phyloP scores from a whole-genome alignment of 139 green algal species.

The Nannochloris sp. region DNA sequence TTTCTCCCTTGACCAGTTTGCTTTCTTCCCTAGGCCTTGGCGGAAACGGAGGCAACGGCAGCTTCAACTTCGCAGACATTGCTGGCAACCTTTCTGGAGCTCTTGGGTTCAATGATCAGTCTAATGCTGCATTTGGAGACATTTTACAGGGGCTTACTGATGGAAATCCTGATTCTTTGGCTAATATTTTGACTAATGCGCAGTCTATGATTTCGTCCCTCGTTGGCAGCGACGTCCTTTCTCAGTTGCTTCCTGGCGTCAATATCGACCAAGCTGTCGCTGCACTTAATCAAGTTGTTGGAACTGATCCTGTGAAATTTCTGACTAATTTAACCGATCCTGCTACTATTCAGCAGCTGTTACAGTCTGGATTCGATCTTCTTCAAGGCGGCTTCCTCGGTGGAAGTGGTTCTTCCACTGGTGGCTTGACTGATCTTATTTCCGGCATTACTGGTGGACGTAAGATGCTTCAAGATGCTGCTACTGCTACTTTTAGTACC shows the following conservation, averaged over 20 bases:
- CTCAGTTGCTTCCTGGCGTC: background rate
- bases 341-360: background rate
- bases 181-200: background rate
- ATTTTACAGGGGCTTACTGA: background rate
- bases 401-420: too few relatives aligned
- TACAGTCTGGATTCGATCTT: background rate
- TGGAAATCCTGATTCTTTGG: background rate
- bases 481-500: too few relatives aligned
- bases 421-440: too few relatives aligned
- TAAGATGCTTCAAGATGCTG: too few relatives aligned
- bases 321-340: background rate
- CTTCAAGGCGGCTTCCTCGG: background rate
- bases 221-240: background rate
- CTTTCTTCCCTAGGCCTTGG: background rate
- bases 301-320: background rate
- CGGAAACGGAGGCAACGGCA: background rate
- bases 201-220: background rate
- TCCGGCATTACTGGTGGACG: too few relatives aligned
- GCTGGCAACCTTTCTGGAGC: background rate
- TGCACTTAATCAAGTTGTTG: slow-evolving; percentile 1
- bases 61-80: background rate
- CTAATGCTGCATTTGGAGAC: background rate
- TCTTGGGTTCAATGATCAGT: background rate
- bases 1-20: background rate
- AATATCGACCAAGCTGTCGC: background rate